phyloP scores from a whole-genome alignment of 2,329 filamentous ascomycete species.

The Hypoxylon rubiginosum region DNA sequence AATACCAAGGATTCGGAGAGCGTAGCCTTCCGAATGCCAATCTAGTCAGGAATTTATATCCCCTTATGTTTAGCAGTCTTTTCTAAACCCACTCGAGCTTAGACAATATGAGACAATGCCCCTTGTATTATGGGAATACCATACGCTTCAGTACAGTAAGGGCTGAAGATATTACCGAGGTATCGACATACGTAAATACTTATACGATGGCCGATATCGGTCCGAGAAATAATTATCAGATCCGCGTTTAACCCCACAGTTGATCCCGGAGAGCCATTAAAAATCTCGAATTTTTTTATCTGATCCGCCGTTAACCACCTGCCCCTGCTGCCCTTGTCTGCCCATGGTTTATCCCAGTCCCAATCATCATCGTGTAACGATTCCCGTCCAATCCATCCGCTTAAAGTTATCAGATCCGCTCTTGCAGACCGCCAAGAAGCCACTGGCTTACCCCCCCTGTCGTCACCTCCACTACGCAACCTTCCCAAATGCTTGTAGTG shows the following conservation, averaged over 20 bases:
- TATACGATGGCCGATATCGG: constrained; percentile 41
- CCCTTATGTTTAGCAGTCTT: too few species aligned
- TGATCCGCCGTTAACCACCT: constrained; percentile 41
- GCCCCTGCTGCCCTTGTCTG: too few species aligned
- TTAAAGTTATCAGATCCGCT: constrained; percentile 58
- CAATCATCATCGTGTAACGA: constrained; percentile 7
- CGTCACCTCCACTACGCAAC: constrained; percentile 41
- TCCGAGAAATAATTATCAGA: constrained; percentile 46
- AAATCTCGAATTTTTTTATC: constrained; percentile 43
- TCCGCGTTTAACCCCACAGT: constrained; percentile 39
- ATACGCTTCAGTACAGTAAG: not conserved
- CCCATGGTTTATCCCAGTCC: constrained; percentile 7
- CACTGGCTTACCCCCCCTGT: too few species aligned
- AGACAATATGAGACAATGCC: not conserved
- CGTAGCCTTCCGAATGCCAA: too few species aligned
- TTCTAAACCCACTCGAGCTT: not conserved
- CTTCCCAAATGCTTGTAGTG: constrained; percentile 30
- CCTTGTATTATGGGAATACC: not conserved
- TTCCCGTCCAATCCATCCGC: constrained; percentile 36
- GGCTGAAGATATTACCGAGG: not conserved
- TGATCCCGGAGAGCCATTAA: constrained; percentile 18
- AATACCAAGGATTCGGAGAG: too few species aligned
- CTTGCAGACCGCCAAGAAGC: constrained; percentile 48
- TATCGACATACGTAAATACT: not conserved
- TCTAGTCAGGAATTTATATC: too few species aligned